Percentiles rank a stretch among this genome's conserved stretches.
Evolutionary conservation across 768 basidiomycete species (phyloP).

Genomic region (Coprinellus aureogranulatus): DNA sequence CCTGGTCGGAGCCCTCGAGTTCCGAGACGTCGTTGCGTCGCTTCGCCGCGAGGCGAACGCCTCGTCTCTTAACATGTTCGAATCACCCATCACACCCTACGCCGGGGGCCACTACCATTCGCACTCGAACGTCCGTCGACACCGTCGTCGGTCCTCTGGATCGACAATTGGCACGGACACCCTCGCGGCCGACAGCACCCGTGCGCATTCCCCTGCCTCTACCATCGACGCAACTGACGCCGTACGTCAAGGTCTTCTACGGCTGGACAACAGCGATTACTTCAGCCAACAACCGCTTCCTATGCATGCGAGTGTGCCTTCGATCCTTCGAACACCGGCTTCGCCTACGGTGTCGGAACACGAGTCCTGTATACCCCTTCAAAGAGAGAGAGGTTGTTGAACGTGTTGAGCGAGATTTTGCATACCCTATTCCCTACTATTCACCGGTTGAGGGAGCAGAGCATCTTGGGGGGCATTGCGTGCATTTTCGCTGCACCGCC

Average conservation of each 20-base stretch:
- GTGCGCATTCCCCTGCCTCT: constrained; percentile 10
- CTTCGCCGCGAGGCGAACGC: constrained; percentile 68
- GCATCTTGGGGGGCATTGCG: constrained; percentile 66
- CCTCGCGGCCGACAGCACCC: background rate
- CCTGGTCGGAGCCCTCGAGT: constrained; percentile 96
- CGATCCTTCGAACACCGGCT: constrained; percentile 58
- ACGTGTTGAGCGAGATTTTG: constrained; percentile 39
- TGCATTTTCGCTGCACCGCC: constrained; percentile 84
- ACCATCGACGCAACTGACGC: constrained; percentile 20
- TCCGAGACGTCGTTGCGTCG: constrained; percentile 84
- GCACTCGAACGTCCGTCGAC: constrained; percentile 26
- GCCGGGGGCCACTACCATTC: constrained; percentile 72
- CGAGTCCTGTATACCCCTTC: constrained; percentile 41
- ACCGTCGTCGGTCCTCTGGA: constrained; percentile 7
- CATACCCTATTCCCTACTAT: constrained; percentile 85
- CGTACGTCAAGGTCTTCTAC: constrained; percentile 20
- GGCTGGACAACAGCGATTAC: constrained; percentile 13
- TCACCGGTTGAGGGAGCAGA: constrained; percentile 68
- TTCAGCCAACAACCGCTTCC: constrained; percentile 4
- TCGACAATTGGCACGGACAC: background rate
- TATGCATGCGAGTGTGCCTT: constrained; percentile 40
- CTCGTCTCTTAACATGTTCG: constrained; percentile 60
- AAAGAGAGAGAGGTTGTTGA: constrained; percentile 36
- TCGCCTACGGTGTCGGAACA: constrained; percentile 43
- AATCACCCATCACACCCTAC: constrained; percentile 65